Evolutionary conservation across 371 early-diverging fungal species (phyloP).

Genomic region (Mortierella sp.): DNA sequence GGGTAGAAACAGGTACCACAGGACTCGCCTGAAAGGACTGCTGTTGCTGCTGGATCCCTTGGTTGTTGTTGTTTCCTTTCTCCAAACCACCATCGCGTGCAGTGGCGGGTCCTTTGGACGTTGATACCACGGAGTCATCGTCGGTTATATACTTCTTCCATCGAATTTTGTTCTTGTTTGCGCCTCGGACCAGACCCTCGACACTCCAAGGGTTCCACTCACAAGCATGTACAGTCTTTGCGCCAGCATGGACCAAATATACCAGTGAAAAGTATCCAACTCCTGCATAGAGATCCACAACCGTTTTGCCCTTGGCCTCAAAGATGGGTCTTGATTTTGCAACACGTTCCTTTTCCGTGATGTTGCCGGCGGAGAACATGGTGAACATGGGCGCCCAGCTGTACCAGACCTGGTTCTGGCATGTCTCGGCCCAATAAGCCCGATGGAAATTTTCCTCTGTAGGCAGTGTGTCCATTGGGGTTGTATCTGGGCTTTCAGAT

Average conservation of each 20-base stretch:
- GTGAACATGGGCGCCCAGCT: conserved; percentile 58
- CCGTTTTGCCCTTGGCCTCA: conserved; percentile 33
- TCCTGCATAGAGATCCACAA: conserved; percentile 59
- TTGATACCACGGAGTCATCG: neutral
- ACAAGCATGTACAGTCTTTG: conserved; percentile 57
- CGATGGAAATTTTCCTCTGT: conserved; percentile 18
- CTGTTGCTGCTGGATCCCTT: neutral
- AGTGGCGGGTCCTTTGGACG: neutral
- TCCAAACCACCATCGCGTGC: too few species aligned
- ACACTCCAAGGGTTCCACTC: conserved; percentile 61
- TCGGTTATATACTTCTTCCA: conserved; percentile 27
- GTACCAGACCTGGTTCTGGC: conserved; percentile 58
- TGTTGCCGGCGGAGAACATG: conserved; percentile 61
- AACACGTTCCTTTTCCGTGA: conserved; percentile 57
- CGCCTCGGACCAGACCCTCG: conserved; percentile 52
- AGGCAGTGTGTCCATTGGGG: conserved; percentile 6
- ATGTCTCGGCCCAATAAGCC: conserved; percentile 48
- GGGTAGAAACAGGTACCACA: neutral
- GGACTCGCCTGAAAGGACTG: neutral
- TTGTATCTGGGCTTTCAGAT: neutral
- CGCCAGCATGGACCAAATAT: conserved; percentile 54
- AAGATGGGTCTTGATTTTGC: conserved; percentile 48
- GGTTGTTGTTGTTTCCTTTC: neutral
- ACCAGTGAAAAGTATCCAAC: conserved; percentile 60
- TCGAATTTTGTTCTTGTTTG: conserved; percentile 30